Base-by-base conservation (phyloP, 371 early-diverging fungal genomes). In the Mucor racemosus region DNA sequence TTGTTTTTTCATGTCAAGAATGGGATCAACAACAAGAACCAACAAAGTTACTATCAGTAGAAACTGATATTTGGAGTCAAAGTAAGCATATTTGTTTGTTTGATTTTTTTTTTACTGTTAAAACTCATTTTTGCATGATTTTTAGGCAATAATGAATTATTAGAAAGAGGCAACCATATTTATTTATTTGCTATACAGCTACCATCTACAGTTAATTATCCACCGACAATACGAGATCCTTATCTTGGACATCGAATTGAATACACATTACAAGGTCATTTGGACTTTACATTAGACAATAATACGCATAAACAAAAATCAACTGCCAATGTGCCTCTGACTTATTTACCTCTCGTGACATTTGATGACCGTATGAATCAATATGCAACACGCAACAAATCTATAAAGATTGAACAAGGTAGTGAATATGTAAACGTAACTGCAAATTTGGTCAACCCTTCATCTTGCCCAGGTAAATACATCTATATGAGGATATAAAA, bases 151-250 rank as follows among this genome's bases (percentile, higher is more conserved):
- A 31, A 15, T 21, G 33, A 34, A 42, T 67, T 69, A 58, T 35
- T 77, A 15, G 44, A 72, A 21, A 48, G 50, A 1, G 82, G 80
- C 8, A 74, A 69, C 39, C 80, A 79, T 48, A 66, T 82, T 48
- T 78, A 79, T 44, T 56, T 82, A 33, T 82, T 82, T 72, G 80
- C 80, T 36, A 76, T 82, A 36, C 73, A 78, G 40, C 17, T 82
- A 21, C 82, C 82, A 42, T 62, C 63, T 55, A 48, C 39, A 35
- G 62, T 72, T 13, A 82, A 82, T 58, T 82, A 78, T 46, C 82
- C 82, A 26, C 80, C 82, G 0, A 76, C 78, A 1, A 75, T 82
- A 5, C 59, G 58, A 5, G 77, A 79, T 35, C 60, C 71, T 26
- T 66, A 73, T 63, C 58, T 76, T 17, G 76, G 74, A 14, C 78